Evolutionary conservation across 139 green algal species (phyloP), one percentile per base, ranked within the genome.

Genomic region (Chlorella sp.): DNA sequence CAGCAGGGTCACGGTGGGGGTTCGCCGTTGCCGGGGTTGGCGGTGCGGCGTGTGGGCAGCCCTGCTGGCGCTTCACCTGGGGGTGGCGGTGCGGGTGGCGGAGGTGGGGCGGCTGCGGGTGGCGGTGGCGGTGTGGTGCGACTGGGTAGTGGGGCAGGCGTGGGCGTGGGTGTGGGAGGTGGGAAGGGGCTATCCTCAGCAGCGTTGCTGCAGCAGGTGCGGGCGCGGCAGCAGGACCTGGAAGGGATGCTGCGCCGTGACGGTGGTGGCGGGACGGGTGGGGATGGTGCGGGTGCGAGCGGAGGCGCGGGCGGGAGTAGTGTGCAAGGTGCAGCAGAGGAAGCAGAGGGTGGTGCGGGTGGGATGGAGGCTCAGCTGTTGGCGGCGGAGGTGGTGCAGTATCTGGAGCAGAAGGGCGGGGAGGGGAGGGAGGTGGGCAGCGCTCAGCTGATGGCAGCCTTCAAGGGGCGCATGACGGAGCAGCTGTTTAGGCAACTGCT

Each of bases 401-500:
- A 89, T 70, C 65, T 95, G 20, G 50, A 82, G 27, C 6, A 14
- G 24, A 20, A 55, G 32, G 63, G 17, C 6, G 32, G 27, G 0
- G 34, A 55, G 2, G 77, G 72, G 0, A 83, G 88, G 2, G 63
- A 65, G 5, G 87, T 81, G 3, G 66, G 69, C 23, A 92, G 83
- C 1, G 76, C 80, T 24, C 70, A 80, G 27, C 50, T 96, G 69
- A 77, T 93, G 61, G 50, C 62, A 10, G 79, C 82, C 36, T 96
- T 95, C 62, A 62, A 70, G 30, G 67, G 34, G 1, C 20, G 51
- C 2, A 73, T 93, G 65, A 34, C 42, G 10, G 42, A 77, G 26
- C n/a, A 67, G 2, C 67, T 95, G 67, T 95, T 96, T 74, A 81
- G 87, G 61, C 83, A 90, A 75, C 36, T 90, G 62, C 74, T 96